Conservation (phyloP, 768 basidiomycete species). For the Boletus huronensis region DNA sequence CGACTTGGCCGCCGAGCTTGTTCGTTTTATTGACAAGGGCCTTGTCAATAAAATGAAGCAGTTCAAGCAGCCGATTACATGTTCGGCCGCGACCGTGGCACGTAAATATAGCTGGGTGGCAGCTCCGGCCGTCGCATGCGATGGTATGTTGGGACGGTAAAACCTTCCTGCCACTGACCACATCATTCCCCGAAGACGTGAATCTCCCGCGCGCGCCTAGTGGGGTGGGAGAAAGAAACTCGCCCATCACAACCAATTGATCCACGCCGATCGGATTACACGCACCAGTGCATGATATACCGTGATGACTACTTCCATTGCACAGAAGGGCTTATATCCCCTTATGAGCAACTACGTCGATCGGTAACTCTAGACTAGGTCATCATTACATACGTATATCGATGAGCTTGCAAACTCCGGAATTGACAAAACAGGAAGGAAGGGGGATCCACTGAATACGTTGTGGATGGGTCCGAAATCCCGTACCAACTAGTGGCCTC, state of each 20-base stretch:
- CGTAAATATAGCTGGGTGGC: slow-evolving; percentile 13
- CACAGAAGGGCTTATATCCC: slow-evolving; percentile 7
- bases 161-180: background rate
- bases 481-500: background rate
- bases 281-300: background rate
- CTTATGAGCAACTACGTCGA: slow-evolving; percentile 8
- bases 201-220: background rate
- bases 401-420: background rate
- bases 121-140: too few species aligned
- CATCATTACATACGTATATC: background rate
- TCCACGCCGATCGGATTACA: slow-evolving; percentile 1
- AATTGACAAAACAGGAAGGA: background rate
- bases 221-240: background rate
- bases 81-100: background rate
- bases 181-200: background rate
- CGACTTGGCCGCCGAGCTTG: too few species aligned
- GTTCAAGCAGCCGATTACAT: slow-evolving; percentile 19
- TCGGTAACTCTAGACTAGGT: slow-evolving; percentile 6
- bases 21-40: background rate
- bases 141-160: background rate
- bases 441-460: background rate
- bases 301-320: slow-evolving; percentile 11
- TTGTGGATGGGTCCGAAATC: background rate
- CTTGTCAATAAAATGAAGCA: too few species aligned
- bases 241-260: background rate